Percentiles rank a stretch among this genome's conserved stretches.
These are phyloP conservation scores for Dalechampia spathulata DNA, from an alignment of 441 rosid species.

Conservation along the genomic window DNA sequence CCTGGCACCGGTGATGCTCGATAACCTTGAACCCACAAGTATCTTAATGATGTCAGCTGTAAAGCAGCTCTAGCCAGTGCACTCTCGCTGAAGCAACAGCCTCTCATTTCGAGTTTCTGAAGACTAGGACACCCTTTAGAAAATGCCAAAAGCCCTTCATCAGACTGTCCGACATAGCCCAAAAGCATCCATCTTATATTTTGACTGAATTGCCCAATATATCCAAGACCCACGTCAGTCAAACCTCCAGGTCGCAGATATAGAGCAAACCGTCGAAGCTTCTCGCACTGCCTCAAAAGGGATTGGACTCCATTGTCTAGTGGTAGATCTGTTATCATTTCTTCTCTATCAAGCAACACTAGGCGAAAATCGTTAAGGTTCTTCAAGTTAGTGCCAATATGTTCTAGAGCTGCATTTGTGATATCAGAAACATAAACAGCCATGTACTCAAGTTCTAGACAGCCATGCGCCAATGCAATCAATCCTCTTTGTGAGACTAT, in stretches of 20 bases:
- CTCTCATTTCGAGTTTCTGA: conserved; percentile 87
- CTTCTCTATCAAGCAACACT: conserved; percentile 71
- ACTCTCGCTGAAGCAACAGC: conserved; percentile 71
- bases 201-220: conserved; percentile 59
- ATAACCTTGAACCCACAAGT: conserved; percentile 91
- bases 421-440: conserved; percentile 88
- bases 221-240: conserved; percentile 70
- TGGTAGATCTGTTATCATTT: conserved; percentile 65
- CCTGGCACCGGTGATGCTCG: conserved; percentile 34
- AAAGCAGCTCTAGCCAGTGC: conserved; percentile 61
- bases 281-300: conserved; percentile 72
- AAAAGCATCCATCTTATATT: conserved; percentile 94
- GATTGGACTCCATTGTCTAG: conserved; percentile 84
- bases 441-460: conserved; percentile 65
- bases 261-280: conserved; percentile 69
- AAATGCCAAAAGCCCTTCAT: conserved; percentile 64
- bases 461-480: conserved; percentile 73
- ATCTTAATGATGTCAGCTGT: conserved; percentile 66
- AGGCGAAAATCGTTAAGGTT: conserved; percentile 76
- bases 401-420: conserved; percentile 66
- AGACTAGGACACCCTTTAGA: conserved; percentile 78
- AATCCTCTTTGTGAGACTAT: conserved; percentile 82
- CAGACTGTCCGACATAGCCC: conserved; percentile 75
- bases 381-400: conserved; percentile 53
- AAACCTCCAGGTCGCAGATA: conserved; percentile 76